A percentile compares a stretch with the other conserved stretches of the same genome.
Conservation (phyloP, 1,284 basidiomycete species). For the Trichosporon asahii region DNA sequence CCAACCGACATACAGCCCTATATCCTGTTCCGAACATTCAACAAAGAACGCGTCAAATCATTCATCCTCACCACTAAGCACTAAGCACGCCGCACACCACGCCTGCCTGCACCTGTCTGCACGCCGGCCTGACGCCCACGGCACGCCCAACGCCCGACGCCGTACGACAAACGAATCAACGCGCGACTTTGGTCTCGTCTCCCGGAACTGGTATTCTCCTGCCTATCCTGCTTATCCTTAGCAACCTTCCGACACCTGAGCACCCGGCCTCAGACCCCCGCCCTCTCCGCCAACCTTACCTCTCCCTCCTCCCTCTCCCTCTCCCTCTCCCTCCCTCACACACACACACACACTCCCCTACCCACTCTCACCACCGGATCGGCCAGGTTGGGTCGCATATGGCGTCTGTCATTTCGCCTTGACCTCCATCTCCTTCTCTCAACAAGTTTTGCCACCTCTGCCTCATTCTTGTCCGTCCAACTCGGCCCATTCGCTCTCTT, state of each 20-base stretch:
- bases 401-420: background rate
- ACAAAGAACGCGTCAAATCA: background rate
- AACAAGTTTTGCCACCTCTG: background rate
- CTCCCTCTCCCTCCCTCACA: background rate
- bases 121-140: background rate
- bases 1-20: background rate
- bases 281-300: background rate
- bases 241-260: background rate
- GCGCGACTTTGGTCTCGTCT: background rate
- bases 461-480: conserved; percentile 4
- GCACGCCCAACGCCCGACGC: background rate
- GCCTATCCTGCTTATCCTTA: background rate
- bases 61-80: background rate
- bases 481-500: conserved; percentile 1
- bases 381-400: conserved; percentile 7
- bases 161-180: background rate
- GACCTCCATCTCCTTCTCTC: background rate
- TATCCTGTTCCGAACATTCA: background rate
- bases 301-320: too few relatives aligned
- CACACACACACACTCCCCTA: background rate
- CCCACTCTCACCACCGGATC: background rate
- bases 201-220: background rate
- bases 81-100: background rate
- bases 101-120: too few relatives aligned
- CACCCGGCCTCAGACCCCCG: background rate